Percentiles rank a stretch among this genome's conserved stretches.
Conservation (phyloP, 140 eudicot species). For the Bidens hawaiensis region DNA sequence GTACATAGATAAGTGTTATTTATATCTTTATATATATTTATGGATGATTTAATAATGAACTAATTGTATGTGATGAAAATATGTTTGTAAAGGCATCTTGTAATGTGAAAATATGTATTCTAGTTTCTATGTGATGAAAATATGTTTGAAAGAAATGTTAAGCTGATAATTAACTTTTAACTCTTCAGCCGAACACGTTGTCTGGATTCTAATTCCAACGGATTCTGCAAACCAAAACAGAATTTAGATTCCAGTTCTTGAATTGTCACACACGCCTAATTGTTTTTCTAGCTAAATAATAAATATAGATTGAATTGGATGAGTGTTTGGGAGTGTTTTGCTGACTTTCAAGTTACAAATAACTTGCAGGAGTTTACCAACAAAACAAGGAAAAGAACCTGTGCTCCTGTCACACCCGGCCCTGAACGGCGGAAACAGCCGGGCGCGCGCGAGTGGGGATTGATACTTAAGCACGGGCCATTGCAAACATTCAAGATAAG, state of each 20-base stretch:
- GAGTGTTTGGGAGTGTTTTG: conserved; percentile 5
- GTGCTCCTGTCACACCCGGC: too few relatives aligned
- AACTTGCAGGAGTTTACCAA: conserved; percentile 20
- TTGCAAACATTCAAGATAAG: too few relatives aligned
- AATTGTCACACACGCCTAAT: neutral
- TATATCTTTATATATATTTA: neutral
- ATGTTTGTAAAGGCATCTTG: neutral
- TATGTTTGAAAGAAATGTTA: neutral
- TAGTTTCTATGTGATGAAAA: neutral
- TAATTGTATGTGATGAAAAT: neutral
- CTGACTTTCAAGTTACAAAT: conserved; percentile 4
- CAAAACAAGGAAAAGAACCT: conserved; percentile 12
- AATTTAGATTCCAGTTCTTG: neutral
- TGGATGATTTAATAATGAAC: neutral
- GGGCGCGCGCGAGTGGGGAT: too few relatives aligned
- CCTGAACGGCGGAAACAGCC: too few relatives aligned
- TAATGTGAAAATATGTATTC: neutral
- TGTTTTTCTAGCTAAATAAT: neutral
- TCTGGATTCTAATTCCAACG: neutral
- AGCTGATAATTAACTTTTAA: too few relatives aligned
- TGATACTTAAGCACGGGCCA: too few relatives aligned
- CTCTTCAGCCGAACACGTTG: neutral
- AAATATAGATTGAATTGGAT: neutral
- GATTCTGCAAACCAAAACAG: neutral
- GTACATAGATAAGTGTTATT: conserved; percentile 5